Percentiles rank a stretch among this genome's conserved stretches.
Conservation (phyloP, 441 rosid species). For the Aleurites moluccanus region DNA sequence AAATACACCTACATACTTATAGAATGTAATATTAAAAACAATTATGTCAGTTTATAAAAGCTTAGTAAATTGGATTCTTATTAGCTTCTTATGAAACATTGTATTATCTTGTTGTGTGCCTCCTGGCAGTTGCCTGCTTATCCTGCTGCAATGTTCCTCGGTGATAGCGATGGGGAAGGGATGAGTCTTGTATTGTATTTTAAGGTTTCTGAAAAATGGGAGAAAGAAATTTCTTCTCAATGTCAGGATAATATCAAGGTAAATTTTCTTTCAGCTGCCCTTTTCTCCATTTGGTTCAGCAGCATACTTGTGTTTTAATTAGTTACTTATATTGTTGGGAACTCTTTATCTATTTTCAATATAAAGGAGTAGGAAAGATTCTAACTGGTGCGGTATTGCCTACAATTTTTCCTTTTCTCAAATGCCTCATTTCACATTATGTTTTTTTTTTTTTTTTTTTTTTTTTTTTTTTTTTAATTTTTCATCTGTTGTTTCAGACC, state of each 20-base stretch:
- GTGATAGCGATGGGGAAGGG: slow-evolving; percentile 89
- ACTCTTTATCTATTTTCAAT: too few species aligned
- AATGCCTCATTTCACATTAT: too few species aligned
- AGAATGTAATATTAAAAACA: background rate
- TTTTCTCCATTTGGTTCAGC: background rate
- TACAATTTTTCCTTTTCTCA: too few species aligned
- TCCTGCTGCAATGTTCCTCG: slow-evolving; percentile 89
- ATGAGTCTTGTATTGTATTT: slow-evolving; percentile 91
- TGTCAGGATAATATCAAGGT: slow-evolving; percentile 74
- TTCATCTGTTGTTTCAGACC: too few species aligned
- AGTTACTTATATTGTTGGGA: too few species aligned
- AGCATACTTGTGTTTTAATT: background rate
- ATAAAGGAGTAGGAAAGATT: too few species aligned
- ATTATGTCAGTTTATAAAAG: background rate
- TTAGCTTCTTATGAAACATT: slow-evolving; percentile 6
- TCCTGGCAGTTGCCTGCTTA: slow-evolving; percentile 80
- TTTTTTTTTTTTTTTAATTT: too few species aligned
- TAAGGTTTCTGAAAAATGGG: slow-evolving; percentile 60
- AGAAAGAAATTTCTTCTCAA: slow-evolving; percentile 55
- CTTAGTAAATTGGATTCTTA: background rate
- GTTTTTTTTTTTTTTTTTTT: too few species aligned
- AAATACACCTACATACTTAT: background rate
- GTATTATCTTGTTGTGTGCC: slow-evolving; percentile 14
- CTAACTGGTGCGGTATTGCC: too few species aligned
- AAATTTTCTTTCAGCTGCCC: background rate